Percentiles rank a stretch among this genome's conserved stretches.
Conservation (phyloP, 2,329 filamentous ascomycete genomes). For the Calonectria multiphialidica region DNA sequence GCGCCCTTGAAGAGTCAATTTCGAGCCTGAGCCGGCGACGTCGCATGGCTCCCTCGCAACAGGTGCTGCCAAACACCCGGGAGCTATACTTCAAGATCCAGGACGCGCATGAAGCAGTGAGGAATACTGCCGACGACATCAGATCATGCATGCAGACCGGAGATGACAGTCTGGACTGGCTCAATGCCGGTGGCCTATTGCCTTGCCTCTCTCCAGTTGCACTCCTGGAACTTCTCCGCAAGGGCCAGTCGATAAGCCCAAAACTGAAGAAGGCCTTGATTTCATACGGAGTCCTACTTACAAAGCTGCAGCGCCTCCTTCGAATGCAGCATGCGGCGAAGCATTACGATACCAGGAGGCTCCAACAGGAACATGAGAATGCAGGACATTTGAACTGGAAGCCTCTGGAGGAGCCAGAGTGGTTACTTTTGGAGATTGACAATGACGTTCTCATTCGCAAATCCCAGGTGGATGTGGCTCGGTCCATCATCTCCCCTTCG, state of each 20-base stretch:
- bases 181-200: slow-evolving; percentile 56
- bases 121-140: background rate
- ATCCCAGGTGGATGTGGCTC: slow-evolving; percentile 71
- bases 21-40: background rate
- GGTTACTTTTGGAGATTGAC: slow-evolving; percentile 76
- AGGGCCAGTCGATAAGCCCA: slow-evolving; percentile 44
- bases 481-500: slow-evolving; percentile 66
- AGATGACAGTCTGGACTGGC: slow-evolving; percentile 48
- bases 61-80: too few species aligned
- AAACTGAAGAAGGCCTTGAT: slow-evolving; percentile 56
- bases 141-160: background rate
- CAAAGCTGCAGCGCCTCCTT: slow-evolving; percentile 57
- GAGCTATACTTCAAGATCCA: background rate
- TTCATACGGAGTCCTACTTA: slow-evolving; percentile 56
- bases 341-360: slow-evolving; percentile 39
- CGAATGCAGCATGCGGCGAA: slow-evolving; percentile 53
- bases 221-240: slow-evolving; percentile 61
- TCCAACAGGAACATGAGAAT: slow-evolving; percentile 58
- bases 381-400: slow-evolving; percentile 69
- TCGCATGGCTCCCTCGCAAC: background rate
- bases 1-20: background rate
- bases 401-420: slow-evolving; percentile 65
- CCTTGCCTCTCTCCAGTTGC: slow-evolving; percentile 57
- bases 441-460: slow-evolving; percentile 70
- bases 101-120: background rate